phyloP scores from a whole-genome alignment of 2,329 filamentous ascomycete genomes.

The Pseudogymnoascus pannorum region DNA sequence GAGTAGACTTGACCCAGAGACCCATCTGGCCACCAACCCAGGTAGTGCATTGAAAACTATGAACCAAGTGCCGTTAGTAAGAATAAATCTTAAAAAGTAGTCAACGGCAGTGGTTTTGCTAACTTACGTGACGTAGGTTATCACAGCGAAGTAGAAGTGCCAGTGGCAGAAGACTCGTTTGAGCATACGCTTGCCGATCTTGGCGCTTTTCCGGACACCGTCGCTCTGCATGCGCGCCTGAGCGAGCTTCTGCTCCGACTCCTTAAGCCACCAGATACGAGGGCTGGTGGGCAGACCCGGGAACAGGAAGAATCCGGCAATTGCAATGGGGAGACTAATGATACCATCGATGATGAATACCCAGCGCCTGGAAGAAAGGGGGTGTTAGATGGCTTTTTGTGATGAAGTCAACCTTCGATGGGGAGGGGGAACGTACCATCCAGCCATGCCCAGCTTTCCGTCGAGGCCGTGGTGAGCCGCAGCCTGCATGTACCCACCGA shows the following conservation, averaged over 20 bases:
- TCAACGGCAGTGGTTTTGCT: not conserved
- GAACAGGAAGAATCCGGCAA: slow-evolving; percentile 21
- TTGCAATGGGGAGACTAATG: slow-evolving; percentile 28
- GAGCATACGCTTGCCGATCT: slow-evolving; percentile 18
- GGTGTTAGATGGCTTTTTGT: not conserved
- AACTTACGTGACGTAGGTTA: not conserved
- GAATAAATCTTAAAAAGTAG: not conserved
- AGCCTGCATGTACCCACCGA: slow-evolving; percentile 42
- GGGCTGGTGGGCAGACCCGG: slow-evolving; percentile 22
- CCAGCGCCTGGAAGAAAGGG: slow-evolving; percentile 18
- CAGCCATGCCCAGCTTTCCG: slow-evolving; percentile 16
- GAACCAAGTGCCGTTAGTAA: not conserved
- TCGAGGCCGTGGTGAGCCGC: slow-evolving; percentile 18
- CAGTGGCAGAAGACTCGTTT: slow-evolving; percentile 23
- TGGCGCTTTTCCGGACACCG: not conserved
- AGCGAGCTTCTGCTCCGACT: slow-evolving; percentile 21
- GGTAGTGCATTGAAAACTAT: slow-evolving; percentile 17
- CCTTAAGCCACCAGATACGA: slow-evolving; percentile 23
- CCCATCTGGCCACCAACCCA: slow-evolving; percentile 26
- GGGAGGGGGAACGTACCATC: slow-evolving; percentile 13
- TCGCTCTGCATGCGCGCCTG: slow-evolving; percentile 22
- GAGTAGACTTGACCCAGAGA: slow-evolving; percentile 16
- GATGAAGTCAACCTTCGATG: not conserved
- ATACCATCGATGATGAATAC: slow-evolving; percentile 25
- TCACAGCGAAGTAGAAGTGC: slow-evolving; percentile 21